These are phyloP conservation scores for Immersiella caudata DNA, from an alignment of 495 filamentous ascomycete genomes.

Conservation along the genomic window DNA sequence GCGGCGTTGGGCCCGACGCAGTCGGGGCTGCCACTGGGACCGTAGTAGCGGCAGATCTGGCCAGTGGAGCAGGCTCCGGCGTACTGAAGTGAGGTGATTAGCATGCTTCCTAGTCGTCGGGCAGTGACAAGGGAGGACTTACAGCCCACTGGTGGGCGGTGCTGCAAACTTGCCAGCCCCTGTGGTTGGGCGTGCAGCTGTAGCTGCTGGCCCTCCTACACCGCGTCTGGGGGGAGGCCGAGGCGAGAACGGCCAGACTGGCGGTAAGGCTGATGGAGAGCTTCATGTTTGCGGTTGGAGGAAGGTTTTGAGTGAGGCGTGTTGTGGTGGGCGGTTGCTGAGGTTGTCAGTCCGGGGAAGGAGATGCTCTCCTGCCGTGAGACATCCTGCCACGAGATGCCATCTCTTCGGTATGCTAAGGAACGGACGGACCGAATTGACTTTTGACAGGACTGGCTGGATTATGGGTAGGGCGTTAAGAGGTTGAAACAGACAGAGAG, in stretches of 20 bases:
- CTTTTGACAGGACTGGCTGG: not conserved
- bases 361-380: not conserved
- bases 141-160: slow-evolving; percentile 30
- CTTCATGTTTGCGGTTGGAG: slow-evolving; percentile 29
- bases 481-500: not conserved
- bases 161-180: slow-evolving; percentile 38
- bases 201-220: slow-evolving; percentile 35
- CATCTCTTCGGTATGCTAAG: not conserved
- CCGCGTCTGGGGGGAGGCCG: not conserved
- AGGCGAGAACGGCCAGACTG: slow-evolving; percentile 10
- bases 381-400: not conserved
- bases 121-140: slow-evolving; percentile 12
- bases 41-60: slow-evolving; percentile 13
- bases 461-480: not conserved
- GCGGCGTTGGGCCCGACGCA: not conserved
- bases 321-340: not conserved
- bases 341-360: not conserved
- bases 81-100: not conserved
- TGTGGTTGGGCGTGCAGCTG: slow-evolving; percentile 26
- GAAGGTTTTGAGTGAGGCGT: not conserved
- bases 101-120: not conserved
- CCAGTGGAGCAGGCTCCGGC: not conserved
- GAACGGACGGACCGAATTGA: not conserved
- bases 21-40: slow-evolving; percentile 12
- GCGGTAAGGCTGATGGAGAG: slow-evolving; percentile 24